Conservation (phyloP, 177 flowering plant species). For the Telopea speciosissima region DNA sequence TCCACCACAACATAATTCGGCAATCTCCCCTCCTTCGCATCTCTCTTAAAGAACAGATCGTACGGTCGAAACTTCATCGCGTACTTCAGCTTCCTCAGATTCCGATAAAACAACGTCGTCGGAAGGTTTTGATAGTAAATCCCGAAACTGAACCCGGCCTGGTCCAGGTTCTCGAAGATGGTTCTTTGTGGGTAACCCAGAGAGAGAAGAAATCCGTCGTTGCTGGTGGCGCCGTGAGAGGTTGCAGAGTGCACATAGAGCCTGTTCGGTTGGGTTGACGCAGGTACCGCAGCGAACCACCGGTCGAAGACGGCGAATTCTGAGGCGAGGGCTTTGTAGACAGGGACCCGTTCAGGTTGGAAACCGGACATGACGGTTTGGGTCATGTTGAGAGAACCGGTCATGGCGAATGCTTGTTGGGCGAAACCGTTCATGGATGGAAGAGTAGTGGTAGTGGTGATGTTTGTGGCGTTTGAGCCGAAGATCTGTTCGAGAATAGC, state of each 20-base stretch:
- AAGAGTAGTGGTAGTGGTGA: conserved; percentile 30
- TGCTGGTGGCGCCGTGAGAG: conserved; percentile 57
- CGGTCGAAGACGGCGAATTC: conserved; percentile 72
- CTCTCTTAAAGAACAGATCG: conserved; percentile 32
- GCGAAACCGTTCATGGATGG: conserved; percentile 87
- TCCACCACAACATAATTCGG: conserved; percentile 70
- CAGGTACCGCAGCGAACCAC: conserved; percentile 69
- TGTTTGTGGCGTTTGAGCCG: conserved; percentile 39
- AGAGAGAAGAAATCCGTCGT: conserved; percentile 28
- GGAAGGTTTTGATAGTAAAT: conserved; percentile 69
- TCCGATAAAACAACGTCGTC: conserved; percentile 49
- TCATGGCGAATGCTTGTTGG: conserved; percentile 60
- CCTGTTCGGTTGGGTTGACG: conserved; percentile 62
- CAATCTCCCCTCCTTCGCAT: conserved; percentile 55
- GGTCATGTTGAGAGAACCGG: conserved; percentile 38
- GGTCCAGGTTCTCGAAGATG: conserved; percentile 51
- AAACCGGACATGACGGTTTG: conserved; percentile 75
- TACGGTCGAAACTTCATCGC: conserved; percentile 39
- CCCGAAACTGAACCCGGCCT: conserved; percentile 40
- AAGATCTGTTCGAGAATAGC: conserved; percentile 80
- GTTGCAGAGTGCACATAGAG: conserved; percentile 57
- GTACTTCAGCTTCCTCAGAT: conserved; percentile 65
- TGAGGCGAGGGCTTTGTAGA: conserved; percentile 45
- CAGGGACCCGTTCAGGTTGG: conserved; percentile 50
- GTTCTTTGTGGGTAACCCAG: conserved; percentile 50